Evolutionary conservation across 805 yeast genomes (phyloP).

Genomic region (Candida pseudofarinosa): DNA sequence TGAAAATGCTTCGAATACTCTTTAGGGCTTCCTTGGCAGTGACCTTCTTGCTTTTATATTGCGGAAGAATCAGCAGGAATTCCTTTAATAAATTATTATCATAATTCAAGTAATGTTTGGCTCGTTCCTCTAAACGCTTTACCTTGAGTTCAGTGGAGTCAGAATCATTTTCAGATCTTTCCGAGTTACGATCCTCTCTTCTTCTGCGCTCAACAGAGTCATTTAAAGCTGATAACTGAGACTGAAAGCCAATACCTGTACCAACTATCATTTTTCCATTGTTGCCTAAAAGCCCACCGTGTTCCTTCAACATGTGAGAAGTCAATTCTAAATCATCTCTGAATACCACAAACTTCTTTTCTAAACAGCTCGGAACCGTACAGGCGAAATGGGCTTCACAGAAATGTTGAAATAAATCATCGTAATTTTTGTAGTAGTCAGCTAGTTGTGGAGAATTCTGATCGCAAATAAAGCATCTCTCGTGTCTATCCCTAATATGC

Average conservation of each 20-base stretch:
- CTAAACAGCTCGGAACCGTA: constrained; percentile 71
- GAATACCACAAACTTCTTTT: constrained; percentile 88
- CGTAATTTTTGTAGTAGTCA: constrained; percentile 71
- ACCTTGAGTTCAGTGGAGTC: constrained; percentile 38
- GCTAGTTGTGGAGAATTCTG: constrained; percentile 56
- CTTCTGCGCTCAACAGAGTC: constrained; percentile 11
- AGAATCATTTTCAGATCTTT: constrained; percentile 13
- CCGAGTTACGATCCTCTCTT: constrained; percentile 7
- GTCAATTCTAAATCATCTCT: constrained; percentile 79
- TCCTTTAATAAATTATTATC: constrained; percentile 41
- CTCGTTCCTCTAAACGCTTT: constrained; percentile 75
- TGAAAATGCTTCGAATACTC: constrained; percentile 47
- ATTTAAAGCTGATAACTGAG: constrained; percentile 62
- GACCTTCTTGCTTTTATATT: constrained; percentile 43
- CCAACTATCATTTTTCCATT: constrained; percentile 37
- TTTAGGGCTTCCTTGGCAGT: constrained; percentile 45
- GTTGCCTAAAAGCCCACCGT: constrained; percentile 53
- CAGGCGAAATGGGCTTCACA: constrained; percentile 71
- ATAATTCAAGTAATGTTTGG: constrained; percentile 69
- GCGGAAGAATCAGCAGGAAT: constrained; percentile 48
- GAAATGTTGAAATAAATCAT: constrained; percentile 73
- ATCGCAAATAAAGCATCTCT: constrained; percentile 87
- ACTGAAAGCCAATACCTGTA: constrained; percentile 42
- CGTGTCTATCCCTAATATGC: constrained; percentile 83
- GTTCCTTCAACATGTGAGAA: constrained; percentile 84